Evolutionary conservation across 2,329 filamentous ascomycete species (phyloP).

Genomic region (Apiospora saccharicola): DNA sequence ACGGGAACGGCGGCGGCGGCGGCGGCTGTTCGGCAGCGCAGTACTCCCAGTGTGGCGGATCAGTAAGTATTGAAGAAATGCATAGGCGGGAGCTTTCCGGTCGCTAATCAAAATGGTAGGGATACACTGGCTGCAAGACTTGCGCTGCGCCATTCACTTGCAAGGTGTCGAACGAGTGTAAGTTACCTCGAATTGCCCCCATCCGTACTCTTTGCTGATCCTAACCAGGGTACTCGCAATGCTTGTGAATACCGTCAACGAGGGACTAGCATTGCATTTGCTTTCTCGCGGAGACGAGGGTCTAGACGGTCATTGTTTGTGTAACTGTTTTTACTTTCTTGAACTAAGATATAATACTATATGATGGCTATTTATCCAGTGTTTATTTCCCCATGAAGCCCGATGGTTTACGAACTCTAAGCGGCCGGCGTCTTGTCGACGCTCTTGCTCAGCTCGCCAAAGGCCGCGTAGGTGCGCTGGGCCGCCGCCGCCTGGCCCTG

Average conservation of each 20-base stretch:
- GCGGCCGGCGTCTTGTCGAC: not conserved
- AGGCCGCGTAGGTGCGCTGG: constrained; percentile 45
- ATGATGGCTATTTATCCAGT: not conserved
- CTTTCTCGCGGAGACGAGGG: not conserved
- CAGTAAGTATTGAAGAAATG: not conserved
- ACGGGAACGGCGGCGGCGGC: not conserved
- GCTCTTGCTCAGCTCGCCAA: constrained; percentile 43
- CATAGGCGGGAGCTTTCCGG: no score
- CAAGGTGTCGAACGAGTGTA: constrained; percentile 25
- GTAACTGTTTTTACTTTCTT: not conserved
- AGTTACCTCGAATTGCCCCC: not conserved
- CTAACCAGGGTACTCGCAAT: constrained; percentile 16
- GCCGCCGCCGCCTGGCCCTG: constrained; percentile 42
- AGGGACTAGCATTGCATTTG: no score
- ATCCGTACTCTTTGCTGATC: not conserved
- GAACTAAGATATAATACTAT: not conserved
- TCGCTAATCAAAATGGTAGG: not conserved
- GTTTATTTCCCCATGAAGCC: not conserved
- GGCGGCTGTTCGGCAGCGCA: not conserved
- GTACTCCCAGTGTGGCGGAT: constrained; percentile 22
- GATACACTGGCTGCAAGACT: constrained; percentile 18
- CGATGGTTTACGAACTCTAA: not conserved
- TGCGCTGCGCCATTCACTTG: constrained; percentile 21
- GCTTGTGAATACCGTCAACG: not conserved
- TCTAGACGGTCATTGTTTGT: not conserved